These are phyloP conservation scores for Psilocybe tampanensis DNA, from an alignment of 768 basidiomycete species.

Conservation along the genomic window DNA sequence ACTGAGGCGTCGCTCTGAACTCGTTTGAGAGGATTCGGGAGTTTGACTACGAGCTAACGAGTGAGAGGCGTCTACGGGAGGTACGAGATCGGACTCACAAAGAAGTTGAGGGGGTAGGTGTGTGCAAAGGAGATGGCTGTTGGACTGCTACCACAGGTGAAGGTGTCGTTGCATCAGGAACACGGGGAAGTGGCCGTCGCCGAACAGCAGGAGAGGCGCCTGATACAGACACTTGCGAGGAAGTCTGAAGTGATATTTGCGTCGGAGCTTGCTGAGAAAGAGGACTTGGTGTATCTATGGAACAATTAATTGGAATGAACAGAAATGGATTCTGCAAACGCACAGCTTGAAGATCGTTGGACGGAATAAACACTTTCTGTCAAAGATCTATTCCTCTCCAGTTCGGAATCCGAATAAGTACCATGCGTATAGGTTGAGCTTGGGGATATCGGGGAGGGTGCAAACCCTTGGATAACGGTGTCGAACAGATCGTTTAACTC, in stretches of 20 bases:
- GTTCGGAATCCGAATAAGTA: constrained; percentile 9
- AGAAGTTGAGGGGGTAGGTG: constrained; percentile 8
- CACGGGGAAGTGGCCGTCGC: constrained; percentile 20
- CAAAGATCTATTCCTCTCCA: constrained; percentile 9
- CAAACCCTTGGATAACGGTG: constrained; percentile 19
- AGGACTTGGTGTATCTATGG: constrained; percentile 13
- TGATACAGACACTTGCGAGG: constrained; percentile 2
- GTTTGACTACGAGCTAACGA: neutral
- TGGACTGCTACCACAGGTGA: neutral
- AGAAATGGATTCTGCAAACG: neutral
- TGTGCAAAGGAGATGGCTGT: constrained; percentile 1
- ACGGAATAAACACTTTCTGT: neutral
- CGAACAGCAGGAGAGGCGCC: neutral
- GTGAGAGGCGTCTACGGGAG: neutral
- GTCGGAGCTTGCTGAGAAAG: constrained; percentile 4
- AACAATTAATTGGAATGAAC: neutral
- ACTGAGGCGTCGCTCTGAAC: constrained; percentile 7
- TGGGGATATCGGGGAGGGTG: constrained; percentile 10
- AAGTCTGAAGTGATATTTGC: neutral
- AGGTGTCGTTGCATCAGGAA: constrained; percentile 13
- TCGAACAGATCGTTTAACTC: constrained; percentile 23
- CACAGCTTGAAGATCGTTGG: constrained; percentile 12
- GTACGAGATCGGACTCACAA: constrained; percentile 8
- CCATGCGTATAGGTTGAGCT: constrained; percentile 6
- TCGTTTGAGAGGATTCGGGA: constrained; percentile 1